Conservation (phyloP, 331 rosid species). For the Pyrus hybrid region DNA sequence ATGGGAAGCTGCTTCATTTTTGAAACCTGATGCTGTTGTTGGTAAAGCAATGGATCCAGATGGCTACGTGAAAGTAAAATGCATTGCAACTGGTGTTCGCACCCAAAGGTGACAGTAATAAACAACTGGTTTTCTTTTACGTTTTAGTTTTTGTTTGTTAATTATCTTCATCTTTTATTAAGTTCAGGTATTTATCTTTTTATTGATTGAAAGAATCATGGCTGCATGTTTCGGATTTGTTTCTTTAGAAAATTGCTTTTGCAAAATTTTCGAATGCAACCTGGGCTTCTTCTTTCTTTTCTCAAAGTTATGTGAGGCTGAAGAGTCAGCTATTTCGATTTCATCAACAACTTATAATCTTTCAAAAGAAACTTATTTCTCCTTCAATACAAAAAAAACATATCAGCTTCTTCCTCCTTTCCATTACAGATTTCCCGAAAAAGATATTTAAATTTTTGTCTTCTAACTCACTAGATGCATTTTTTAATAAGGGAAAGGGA, state of each 20-base stretch:
- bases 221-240: neutral
- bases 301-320: neutral
- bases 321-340: neutral
- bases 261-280: neutral
- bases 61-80: slow-evolving; percentile 83
- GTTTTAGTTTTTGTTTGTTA: neutral
- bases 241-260: neutral
- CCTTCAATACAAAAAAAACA: neutral
- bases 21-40: slow-evolving; percentile 63
- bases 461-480: neutral
- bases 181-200: neutral
- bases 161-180: neutral
- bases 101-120: slow-evolving; percentile 57
- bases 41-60: slow-evolving; percentile 69
- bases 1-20: slow-evolving; percentile 88
- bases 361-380: neutral
- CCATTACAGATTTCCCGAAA: neutral
- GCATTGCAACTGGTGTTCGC: slow-evolving; percentile 79
- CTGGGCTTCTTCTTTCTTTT: neutral
- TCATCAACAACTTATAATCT: neutral
- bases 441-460: neutral
- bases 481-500: neutral
- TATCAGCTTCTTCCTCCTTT: neutral
- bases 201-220: neutral
- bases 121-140: neutral